Percentiles rank a stretch among this genome's conserved stretches.
Conservation (phyloP, 1,284 basidiomycete genomes). For the Stereum hirsutum region DNA sequence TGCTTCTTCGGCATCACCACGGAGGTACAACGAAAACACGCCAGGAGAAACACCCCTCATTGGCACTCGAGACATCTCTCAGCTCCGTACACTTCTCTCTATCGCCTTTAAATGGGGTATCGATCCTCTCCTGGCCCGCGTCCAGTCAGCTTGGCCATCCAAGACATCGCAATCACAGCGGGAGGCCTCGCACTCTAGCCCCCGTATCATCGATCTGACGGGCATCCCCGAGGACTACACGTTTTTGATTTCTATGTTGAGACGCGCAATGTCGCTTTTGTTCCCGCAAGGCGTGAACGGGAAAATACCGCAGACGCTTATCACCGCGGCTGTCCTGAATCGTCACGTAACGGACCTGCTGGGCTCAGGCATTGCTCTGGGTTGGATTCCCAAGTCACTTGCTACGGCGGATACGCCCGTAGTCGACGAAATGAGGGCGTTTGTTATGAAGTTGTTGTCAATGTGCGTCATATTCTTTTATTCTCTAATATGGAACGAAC, state of each 20-base stretch:
- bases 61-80: conserved; percentile 55
- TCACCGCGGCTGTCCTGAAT: conserved; percentile 52
- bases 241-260: conserved; percentile 30
- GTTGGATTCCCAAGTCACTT: conserved; percentile 56
- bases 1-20: background rate
- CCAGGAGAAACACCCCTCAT: conserved; percentile 28
- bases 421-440: conserved; percentile 30
- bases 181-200: conserved; percentile 10
- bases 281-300: conserved; percentile 40
- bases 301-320: conserved; percentile 40
- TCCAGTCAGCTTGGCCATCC: conserved; percentile 34
- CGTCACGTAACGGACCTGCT: conserved; percentile 50
- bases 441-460: conserved; percentile 45
- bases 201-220: conserved; percentile 35
- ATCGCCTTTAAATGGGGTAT: conserved; percentile 65
- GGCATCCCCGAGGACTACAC: conserved; percentile 31
- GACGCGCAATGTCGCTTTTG: conserved; percentile 36
- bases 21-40: conserved; percentile 1
- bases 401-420: conserved; percentile 30
- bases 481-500: background rate
- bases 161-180: no score
- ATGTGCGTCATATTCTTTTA: conserved; percentile 34
- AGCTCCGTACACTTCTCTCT: conserved; percentile 53
- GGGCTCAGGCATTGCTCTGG: conserved; percentile 47
- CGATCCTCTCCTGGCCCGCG: conserved; percentile 37